These are phyloP conservation scores for Metschnikowia noctiluminum DNA, from an alignment of 805 yeast genomes.

Conservation along the genomic window DNA sequence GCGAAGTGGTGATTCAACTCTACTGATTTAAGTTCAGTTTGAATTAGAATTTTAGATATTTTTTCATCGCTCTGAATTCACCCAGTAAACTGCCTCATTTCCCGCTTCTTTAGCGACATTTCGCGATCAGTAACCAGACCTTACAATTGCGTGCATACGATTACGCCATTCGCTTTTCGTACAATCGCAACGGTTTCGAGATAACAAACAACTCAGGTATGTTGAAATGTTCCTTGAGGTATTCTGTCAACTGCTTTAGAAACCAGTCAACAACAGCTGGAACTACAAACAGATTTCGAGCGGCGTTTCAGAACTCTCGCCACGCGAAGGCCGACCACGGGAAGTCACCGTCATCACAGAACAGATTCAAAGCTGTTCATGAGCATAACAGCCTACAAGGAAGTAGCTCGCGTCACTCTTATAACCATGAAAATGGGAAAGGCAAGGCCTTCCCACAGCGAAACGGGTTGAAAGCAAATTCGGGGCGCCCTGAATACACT, in stretches of 20 bases:
- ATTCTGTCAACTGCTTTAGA: background rate
- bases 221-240: constrained; percentile 4
- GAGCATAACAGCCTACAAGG: background rate
- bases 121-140: background rate
- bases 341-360: constrained; percentile 1
- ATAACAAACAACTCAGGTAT: background rate
- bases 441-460: background rate
- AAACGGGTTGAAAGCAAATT: too few species aligned
- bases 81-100: too few species aligned
- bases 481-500: background rate
- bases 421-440: background rate
- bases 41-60: too few species aligned
- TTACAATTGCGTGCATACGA: background rate
- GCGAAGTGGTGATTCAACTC: constrained; percentile 47
- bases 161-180: background rate
- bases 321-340: background rate
- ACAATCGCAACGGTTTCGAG: too few species aligned
- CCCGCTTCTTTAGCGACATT: too few species aligned
- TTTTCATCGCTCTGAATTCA: too few species aligned
- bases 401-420: background rate
- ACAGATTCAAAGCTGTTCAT: constrained; percentile 5
- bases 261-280: background rate
- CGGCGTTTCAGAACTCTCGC: background rate
- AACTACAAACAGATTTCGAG: background rate
- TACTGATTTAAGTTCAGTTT: too few species aligned